These are phyloP conservation scores for Amanita polypyramis DNA, from an alignment of 768 basidiomycete genomes.

Conservation along the genomic window DNA sequence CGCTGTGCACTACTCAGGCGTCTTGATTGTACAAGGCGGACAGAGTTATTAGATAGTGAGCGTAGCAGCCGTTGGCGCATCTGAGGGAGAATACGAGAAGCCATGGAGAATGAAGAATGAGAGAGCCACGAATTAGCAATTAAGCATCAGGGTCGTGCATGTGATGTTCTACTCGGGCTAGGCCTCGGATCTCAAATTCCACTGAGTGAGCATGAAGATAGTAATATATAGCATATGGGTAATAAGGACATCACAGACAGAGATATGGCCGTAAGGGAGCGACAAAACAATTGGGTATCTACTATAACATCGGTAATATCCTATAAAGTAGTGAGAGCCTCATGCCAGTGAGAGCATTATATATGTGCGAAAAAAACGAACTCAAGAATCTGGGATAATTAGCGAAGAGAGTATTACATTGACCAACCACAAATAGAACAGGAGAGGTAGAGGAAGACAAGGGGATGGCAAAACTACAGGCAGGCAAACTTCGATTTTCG, in stretches of 20 bases:
- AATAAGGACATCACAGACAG: constrained; percentile 17
- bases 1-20: constrained; percentile 10
- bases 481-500: constrained; percentile 92
- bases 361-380: constrained; percentile 21
- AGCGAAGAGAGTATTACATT: not conserved
- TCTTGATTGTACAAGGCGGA: not conserved
- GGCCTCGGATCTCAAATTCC: not conserved
- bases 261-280: constrained; percentile 21
- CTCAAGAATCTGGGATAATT: constrained; percentile 19
- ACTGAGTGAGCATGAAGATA: not conserved
- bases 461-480: constrained; percentile 37
- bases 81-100: not conserved
- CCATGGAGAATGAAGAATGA: not conserved
- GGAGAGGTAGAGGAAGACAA: constrained; percentile 5
- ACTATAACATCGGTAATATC: constrained; percentile 21
- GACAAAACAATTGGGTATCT: constrained; percentile 33
- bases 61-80: not conserved
- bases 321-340: constrained; percentile 9
- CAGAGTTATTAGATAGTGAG: not conserved
- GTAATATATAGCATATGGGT: constrained; percentile 15
- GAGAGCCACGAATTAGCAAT: too few species aligned
- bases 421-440: not conserved
- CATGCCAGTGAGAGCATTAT: constrained; percentile 8
- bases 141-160: too few species aligned
- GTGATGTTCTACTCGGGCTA: too few species aligned